phyloP scores from a whole-genome alignment of 192 early-diverging fungal species.

The Polychytrium aggregatum region DNA sequence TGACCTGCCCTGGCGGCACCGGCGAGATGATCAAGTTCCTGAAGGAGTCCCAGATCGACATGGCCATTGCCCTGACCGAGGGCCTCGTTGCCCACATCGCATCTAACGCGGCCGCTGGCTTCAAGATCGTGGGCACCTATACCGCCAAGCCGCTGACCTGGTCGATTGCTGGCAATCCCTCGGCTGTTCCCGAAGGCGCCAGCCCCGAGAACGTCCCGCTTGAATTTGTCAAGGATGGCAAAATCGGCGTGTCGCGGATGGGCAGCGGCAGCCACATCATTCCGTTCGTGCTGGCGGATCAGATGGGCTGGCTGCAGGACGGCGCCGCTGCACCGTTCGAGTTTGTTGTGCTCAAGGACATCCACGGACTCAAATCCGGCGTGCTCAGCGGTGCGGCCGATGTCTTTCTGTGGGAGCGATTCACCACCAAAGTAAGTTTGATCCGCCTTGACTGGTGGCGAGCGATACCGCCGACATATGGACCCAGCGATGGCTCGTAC shows the following conservation, averaged over 20 bases:
- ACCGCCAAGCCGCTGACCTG: conserved; percentile 58
- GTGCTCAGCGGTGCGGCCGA: conserved; percentile 51
- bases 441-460: no score
- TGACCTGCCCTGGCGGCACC: conserved; percentile 30
- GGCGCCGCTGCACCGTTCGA: conserved; percentile 28
- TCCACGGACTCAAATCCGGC: conserved; percentile 57
- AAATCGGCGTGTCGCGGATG: conserved; percentile 41
- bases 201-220: conserved; percentile 12
- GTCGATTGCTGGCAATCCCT: conserved; percentile 27
- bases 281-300: conserved; percentile 38
- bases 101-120: conserved; percentile 38
- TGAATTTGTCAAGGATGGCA: conserved; percentile 6
- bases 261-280: conserved; percentile 70
- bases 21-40: conserved; percentile 58
- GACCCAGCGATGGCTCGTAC: no score
- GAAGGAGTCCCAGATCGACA: conserved; percentile 54
- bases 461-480: no score
- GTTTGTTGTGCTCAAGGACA: conserved; percentile 64
- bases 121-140: conserved; percentile 71
- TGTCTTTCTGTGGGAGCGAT: conserved; percentile 83
- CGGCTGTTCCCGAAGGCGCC: conserved; percentile 6
- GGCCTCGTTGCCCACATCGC: conserved; percentile 49
- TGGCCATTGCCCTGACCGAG: conserved; percentile 82
- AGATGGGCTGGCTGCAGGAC: conserved; percentile 48
- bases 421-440: conserved; percentile 63